These are phyloP conservation scores for Tetrapisispora namnaoensis DNA, from an alignment of 805 yeast species.

Conservation along the genomic window DNA sequence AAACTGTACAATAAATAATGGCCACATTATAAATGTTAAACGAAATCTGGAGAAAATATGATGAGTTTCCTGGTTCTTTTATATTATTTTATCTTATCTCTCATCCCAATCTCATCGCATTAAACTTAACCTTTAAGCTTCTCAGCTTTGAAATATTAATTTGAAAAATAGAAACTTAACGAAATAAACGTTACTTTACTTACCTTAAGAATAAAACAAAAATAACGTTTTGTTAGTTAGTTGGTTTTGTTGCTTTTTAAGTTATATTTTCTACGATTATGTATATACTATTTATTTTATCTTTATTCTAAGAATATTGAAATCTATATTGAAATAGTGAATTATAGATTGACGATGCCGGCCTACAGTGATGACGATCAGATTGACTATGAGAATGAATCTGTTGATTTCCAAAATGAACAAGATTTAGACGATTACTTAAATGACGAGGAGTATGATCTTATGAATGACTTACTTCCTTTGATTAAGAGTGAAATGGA, in stretches of 20 bases:
- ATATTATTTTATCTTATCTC: neutral
- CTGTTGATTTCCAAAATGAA: constrained; percentile 31
- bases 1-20: no score
- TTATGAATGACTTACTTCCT: constrained; percentile 40
- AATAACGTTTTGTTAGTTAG: neutral
- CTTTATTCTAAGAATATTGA: neutral
- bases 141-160: neutral
- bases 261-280: no score
- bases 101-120: neutral
- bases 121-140: no score
- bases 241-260: no score
- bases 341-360: constrained; percentile 7
- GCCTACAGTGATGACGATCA: constrained; percentile 21
- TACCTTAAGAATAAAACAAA: no score
- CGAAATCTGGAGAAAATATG: no score
- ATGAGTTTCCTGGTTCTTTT: neutral
- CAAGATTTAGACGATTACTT: constrained; percentile 31
- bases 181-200: no score
- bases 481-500: constrained; percentile 30
- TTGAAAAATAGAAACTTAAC: neutral
- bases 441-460: constrained; percentile 30
- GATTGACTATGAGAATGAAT: constrained; percentile 24
- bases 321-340: neutral
- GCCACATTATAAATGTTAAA: no score
- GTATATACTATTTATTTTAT: no score